Evolutionary conservation across 768 basidiomycete species (phyloP).

Genomic region (Panus rudis): DNA sequence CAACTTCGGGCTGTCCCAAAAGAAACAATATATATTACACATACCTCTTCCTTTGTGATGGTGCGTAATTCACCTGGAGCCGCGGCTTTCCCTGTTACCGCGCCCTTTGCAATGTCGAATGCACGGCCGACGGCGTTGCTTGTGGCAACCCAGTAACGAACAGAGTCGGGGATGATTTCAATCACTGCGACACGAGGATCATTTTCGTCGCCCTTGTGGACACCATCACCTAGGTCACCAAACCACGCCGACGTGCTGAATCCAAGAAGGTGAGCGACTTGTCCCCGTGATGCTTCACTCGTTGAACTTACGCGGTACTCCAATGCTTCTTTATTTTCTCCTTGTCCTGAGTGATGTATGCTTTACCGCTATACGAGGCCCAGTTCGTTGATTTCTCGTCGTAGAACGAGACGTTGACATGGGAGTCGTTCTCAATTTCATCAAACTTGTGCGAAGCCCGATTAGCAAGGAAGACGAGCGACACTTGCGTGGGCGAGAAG

Average conservation of each 20-base stretch:
- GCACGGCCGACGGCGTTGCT: slow-evolving; percentile 51
- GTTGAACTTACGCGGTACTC: slow-evolving; percentile 37
- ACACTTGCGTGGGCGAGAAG: slow-evolving; percentile 39
- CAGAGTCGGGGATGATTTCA: slow-evolving; percentile 71
- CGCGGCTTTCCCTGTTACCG: slow-evolving; percentile 54
- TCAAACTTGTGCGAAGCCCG: slow-evolving; percentile 67
- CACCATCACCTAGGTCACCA: slow-evolving; percentile 77
- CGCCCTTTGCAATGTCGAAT: slow-evolving; percentile 51
- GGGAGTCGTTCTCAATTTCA: slow-evolving; percentile 65
- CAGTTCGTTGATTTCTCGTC: slow-evolving; percentile 66
- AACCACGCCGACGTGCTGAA: slow-evolving; percentile 69
- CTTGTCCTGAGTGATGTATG: slow-evolving; percentile 55
- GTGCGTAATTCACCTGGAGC: slow-evolving; percentile 73
- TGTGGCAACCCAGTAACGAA: slow-evolving; percentile 74
- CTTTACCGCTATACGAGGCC: slow-evolving; percentile 75
- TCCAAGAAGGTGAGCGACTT: neutral
- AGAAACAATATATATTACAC: slow-evolving; percentile 18
- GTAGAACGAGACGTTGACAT: slow-evolving; percentile 79
- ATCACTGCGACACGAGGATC: slow-evolving; percentile 80
- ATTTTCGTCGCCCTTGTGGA: slow-evolving; percentile 71
- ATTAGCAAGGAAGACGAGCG: slow-evolving; percentile 67
- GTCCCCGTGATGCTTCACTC: neutral
- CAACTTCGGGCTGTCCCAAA: no score
- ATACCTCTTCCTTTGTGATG: slow-evolving; percentile 67
- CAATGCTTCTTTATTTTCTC: slow-evolving; percentile 60